phyloP scores from a whole-genome alignment of 345 rosid species.

The Euclidium syriacum region DNA sequence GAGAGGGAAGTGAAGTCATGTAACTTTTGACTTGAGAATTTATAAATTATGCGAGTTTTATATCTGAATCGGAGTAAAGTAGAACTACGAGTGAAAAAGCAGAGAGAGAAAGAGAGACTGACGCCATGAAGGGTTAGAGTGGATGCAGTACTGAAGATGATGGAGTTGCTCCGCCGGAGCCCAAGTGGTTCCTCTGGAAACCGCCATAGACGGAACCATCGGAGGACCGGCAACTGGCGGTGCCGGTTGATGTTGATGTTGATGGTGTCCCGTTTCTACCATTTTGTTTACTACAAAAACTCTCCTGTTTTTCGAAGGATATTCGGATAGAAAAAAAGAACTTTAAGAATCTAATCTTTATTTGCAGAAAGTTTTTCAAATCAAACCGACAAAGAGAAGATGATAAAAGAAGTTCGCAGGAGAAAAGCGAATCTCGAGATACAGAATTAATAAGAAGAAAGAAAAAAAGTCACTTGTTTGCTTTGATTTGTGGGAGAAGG shows the following conservation, averaged over 20 bases:
- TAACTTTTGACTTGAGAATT: conserved; percentile 21
- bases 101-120: conserved; percentile 38
- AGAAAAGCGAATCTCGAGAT: conserved; percentile 36
- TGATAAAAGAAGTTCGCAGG: conserved; percentile 21
- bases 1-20: conserved; percentile 10
- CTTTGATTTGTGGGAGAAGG: conserved; percentile 18
- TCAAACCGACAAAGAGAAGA: conserved; percentile 34
- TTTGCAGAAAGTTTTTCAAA: conserved; percentile 20
- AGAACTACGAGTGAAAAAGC: background rate
- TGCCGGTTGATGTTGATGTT: conserved; percentile 40
- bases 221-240: conserved; percentile 34
- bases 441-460: background rate
- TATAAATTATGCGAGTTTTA: background rate
- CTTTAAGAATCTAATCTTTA: conserved; percentile 17
- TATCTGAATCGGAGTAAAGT: conserved; percentile 20
- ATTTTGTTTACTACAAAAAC: conserved; percentile 12
- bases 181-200: conserved; percentile 59
- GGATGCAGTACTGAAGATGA: conserved; percentile 94
- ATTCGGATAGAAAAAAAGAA: background rate
- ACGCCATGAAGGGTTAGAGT: conserved; percentile 98
- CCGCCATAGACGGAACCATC: conserved; percentile 41
- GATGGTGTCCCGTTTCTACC: conserved; percentile 51
- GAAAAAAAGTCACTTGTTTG: conserved; percentile 15
- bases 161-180: conserved; percentile 84
- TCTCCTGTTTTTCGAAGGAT: background rate